Conservation (phyloP, 1,139 yeast species). For the Geotrichum candidum region DNA sequence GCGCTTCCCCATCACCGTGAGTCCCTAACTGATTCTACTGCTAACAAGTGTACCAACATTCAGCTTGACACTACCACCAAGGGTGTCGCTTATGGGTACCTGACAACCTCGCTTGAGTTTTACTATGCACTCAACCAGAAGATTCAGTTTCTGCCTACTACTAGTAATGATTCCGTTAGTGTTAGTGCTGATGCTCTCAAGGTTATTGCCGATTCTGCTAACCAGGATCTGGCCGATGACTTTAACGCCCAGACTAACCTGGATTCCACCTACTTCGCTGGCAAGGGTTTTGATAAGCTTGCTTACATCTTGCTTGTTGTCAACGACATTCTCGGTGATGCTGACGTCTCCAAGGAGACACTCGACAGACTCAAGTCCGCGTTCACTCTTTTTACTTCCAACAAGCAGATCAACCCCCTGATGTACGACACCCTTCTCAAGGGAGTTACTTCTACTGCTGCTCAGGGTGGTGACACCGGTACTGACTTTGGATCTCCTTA, state of each 20-base stretch:
- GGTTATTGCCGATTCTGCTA: constrained; percentile 51
- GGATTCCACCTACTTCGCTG: constrained; percentile 57
- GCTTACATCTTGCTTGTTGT: constrained; percentile 63
- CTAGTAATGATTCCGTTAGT: constrained; percentile 12
- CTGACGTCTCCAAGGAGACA: constrained; percentile 30
- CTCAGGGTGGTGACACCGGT: constrained; percentile 39
- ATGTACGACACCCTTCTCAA: constrained; percentile 62
- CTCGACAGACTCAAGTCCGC: constrained; percentile 49
- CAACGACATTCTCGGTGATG: constrained; percentile 34
- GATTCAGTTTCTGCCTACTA: constrained; percentile 53
- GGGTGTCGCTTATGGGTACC: constrained; percentile 56
- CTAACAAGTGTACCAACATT: constrained; percentile 60
- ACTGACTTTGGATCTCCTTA: constrained; percentile 59
- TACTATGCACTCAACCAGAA: constrained; percentile 52
- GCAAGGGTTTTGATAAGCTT: constrained; percentile 66
- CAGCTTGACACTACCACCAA: constrained; percentile 54
- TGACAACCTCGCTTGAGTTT: constrained; percentile 48
- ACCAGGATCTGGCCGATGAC: constrained; percentile 53
- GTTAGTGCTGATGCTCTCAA: constrained; percentile 41
- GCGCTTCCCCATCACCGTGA: constrained; percentile 69
- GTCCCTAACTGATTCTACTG: constrained; percentile 49
- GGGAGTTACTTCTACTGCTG: constrained; percentile 56
- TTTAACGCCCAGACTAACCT: constrained; percentile 46
- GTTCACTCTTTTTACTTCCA: constrained; percentile 44
- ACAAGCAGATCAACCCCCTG: constrained; percentile 53